Evolutionary conservation across 352 stramenopile genomes (phyloP), one percentile per base, ranked within the genome.

Genomic region (Pythium rishiriense): DNA sequence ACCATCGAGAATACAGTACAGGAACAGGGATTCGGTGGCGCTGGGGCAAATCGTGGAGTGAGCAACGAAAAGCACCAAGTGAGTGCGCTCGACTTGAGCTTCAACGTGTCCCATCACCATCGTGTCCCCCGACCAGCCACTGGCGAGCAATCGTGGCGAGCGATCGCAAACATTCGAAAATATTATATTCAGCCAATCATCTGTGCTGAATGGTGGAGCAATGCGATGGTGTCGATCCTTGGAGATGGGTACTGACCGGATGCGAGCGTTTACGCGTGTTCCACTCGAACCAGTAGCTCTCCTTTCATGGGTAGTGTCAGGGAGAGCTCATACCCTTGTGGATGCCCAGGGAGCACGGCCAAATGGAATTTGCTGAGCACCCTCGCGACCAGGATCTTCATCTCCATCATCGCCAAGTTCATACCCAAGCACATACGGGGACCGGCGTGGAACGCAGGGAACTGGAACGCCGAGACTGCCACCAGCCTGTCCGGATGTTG

Each of bases 371-470:
- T n/a, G 87, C 46, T 57, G 29, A 62, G 17, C 15, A 74, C n/a
- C n/a, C 67, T 76, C 12, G 71, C 61, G 6, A 79, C 26, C 21
- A 73, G 25, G 10, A 82, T 67, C 58, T 85, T 83, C 41, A 83
- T 76, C 58, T 87, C 71, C 55, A 85, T 71, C 52, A 84, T 60
- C 10, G 79, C 79, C 14, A 88, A 29, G n/a, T 68, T 64, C 46
- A 69, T 78, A 14, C 79, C 79, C 5, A 84, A 58, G 63, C 79
- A 88, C 42, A 73, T 52, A 10, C 79, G 60, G 17, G 66, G 69
- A 17, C 79, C 79, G 7, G 72, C 78, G 53, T 81, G 68, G 54
- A 88, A 88, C 11, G 71, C 56, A 8, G 65, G 64, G 58, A 79
- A 85, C 62, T 84, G 57, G 66, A 81, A 87, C 17, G 60, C 42